Evolutionary conservation across 257 asterid species (phyloP).

Genomic region (Agastache rugosa): DNA sequence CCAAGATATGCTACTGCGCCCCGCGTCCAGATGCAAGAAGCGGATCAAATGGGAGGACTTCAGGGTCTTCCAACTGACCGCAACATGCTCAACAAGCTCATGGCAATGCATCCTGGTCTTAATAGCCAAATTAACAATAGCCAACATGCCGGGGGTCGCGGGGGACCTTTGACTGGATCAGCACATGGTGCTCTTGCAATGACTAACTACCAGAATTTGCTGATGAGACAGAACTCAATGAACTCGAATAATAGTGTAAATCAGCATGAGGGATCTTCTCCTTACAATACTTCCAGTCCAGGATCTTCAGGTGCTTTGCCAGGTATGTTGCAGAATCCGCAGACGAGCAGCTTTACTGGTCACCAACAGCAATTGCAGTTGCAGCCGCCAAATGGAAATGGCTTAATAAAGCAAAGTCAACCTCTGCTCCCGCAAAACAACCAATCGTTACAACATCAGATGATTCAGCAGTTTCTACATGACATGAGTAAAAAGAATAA

Average conservation of each 20-base stretch:
- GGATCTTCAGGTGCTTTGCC: conserved; percentile 46
- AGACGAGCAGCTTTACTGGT: conserved; percentile 45
- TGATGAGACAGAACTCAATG: conserved; percentile 76
- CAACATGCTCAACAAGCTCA: conserved; percentile 57
- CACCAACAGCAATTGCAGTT: conserved; percentile 35
- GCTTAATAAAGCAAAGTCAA: conserved; percentile 49
- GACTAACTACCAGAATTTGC: conserved; percentile 67
- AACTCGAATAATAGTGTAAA: conserved; percentile 47
- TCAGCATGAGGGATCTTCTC: conserved; percentile 60
- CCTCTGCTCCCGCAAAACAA: conserved; percentile 50
- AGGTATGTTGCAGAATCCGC: conserved; percentile 51
- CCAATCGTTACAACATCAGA: conserved; percentile 68
- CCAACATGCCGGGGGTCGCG: conserved; percentile 54
- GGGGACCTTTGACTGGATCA: conserved; percentile 58
- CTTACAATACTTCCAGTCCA: conserved; percentile 49
- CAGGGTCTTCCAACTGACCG: conserved; percentile 64
- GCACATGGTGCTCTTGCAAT: conserved; percentile 65
- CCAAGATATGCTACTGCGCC: conserved; percentile 53
- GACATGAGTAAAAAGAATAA: conserved; percentile 55
- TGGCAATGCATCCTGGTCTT: conserved; percentile 61
- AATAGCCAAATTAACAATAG: conserved; percentile 49
- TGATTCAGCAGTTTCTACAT: conserved; percentile 73
- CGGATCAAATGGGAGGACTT: conserved; percentile 56
- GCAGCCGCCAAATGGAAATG: conserved; percentile 42
- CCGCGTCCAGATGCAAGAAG: conserved; percentile 58